Percentiles rank a stretch among this genome's conserved stretches.
Evolutionary conservation across 257 asterid genomes (phyloP).

Genomic region (Voacanga thouarsii): DNA sequence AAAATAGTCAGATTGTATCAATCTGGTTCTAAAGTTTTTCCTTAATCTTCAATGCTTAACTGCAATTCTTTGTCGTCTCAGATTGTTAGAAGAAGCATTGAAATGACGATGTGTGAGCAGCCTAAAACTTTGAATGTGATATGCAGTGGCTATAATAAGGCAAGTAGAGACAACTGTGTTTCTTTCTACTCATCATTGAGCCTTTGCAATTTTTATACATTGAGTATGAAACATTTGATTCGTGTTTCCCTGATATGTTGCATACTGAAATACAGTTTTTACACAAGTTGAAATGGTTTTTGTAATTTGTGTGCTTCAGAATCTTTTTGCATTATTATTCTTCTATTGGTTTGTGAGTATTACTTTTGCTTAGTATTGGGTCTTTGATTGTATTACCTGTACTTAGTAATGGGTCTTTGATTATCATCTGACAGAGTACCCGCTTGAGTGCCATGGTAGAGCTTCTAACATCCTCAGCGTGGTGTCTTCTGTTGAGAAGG

Average conservation of each 20-base stretch:
- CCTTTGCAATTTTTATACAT: not conserved
- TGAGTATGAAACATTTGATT: not conserved
- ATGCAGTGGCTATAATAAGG: slow-evolving; percentile 56
- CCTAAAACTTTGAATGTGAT: slow-evolving; percentile 50
- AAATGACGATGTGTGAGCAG: slow-evolving; percentile 39
- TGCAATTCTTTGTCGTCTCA: slow-evolving; percentile 28
- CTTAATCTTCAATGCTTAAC: slow-evolving; percentile 1
- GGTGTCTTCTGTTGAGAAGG: slow-evolving; percentile 62
- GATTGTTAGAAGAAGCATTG: slow-evolving; percentile 69
- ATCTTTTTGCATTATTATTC: not conserved
- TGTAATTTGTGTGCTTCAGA: not conserved
- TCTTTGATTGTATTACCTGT: not conserved
- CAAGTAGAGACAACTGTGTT: slow-evolving; percentile 21
- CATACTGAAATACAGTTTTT: not conserved
- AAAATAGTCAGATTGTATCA: not conserved
- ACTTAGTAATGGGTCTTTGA: not conserved
- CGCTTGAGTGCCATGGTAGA: slow-evolving; percentile 50
- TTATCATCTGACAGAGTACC: slow-evolving; percentile 31
- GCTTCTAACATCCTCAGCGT: slow-evolving; percentile 52
- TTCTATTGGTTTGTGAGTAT: not conserved
- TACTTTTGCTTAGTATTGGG: not conserved
- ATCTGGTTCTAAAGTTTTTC: not conserved
- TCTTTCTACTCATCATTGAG: not conserved
- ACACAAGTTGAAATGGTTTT: not conserved
- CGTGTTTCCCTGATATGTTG: not conserved